phyloP scores from a whole-genome alignment of 1,284 basidiomycete species.

The Ceratobasidium sp. region DNA sequence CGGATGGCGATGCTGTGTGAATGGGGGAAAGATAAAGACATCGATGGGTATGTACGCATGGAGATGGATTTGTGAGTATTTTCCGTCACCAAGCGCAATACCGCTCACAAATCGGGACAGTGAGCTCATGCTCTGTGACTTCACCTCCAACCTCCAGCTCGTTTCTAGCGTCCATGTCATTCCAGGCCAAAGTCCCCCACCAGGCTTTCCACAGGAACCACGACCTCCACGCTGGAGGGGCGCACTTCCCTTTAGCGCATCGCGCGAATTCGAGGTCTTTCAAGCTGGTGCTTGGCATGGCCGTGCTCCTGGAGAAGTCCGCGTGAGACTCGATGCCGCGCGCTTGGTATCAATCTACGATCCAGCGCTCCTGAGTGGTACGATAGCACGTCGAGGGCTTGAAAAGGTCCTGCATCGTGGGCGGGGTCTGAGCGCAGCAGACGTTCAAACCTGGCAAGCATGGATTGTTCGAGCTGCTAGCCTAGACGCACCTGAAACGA shows the following conservation, averaged over 20 bases:
- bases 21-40: conserved; percentile 55
- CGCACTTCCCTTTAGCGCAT: conserved; percentile 12
- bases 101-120: conserved; percentile 54
- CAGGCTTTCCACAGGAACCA: not conserved
- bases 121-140: conserved; percentile 65
- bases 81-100: no score
- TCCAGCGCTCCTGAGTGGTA: conserved; percentile 55
- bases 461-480: conserved; percentile 47
- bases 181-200: not conserved
- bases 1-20: conserved; percentile 55
- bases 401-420: conserved; percentile 56
- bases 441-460: not conserved
- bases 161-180: conserved; percentile 52
- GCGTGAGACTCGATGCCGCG: conserved; percentile 57
- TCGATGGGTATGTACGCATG: conserved; percentile 61
- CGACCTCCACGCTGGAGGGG: conserved; percentile 43
- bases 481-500: conserved; percentile 51
- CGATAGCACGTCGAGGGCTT: conserved; percentile 52
- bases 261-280: conserved; percentile 51
- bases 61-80: conserved; percentile 61
- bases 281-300: conserved; percentile 59
- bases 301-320: conserved; percentile 52
- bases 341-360: conserved; percentile 62
- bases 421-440: not conserved
- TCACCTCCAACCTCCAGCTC: conserved; percentile 58